phyloP scores from a whole-genome alignment of 805 yeast species.

The Cyberlindnera petersonii region DNA sequence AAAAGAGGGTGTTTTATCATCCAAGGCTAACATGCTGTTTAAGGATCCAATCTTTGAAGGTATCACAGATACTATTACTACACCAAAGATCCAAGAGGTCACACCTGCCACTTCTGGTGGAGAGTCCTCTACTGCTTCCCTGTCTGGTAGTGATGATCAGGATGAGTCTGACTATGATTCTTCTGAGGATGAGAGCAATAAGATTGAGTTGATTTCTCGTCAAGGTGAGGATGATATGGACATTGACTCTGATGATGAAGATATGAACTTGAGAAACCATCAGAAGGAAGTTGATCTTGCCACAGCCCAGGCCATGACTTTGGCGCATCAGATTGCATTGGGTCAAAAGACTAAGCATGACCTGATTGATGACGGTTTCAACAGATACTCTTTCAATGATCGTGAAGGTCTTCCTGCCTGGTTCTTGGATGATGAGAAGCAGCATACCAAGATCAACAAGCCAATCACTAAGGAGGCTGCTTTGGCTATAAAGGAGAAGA shows the following conservation, averaged over 20 bases:
- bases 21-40: constrained; percentile 43
- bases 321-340: constrained; percentile 91
- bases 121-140: constrained; percentile 23
- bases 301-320: constrained; percentile 95
- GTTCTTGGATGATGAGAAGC: constrained; percentile 90
- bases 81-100: constrained; percentile 7
- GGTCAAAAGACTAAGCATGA: constrained; percentile 85
- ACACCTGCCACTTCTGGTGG: constrained; percentile 14
- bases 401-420: constrained; percentile 91
- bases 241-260: constrained; percentile 44
- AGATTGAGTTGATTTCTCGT: constrained; percentile 47
- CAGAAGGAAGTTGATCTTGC: constrained; percentile 73
- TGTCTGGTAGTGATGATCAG: constrained; percentile 20
- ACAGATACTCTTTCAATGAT: constrained; percentile 89
- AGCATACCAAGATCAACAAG: constrained; percentile 77
- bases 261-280: constrained; percentile 45
- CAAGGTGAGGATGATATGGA: constrained; percentile 32
- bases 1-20: constrained; percentile 34
- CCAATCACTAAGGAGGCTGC: constrained; percentile 97
- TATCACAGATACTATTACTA: constrained; percentile 35
- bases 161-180: constrained; percentile 10
- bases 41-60: constrained; percentile 51
- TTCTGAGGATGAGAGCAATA: constrained; percentile 29
- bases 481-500: constrained; percentile 67
- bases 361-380: constrained; percentile 87